These are phyloP conservation scores for Candida sp. DNA, from an alignment of 1,139 yeast species.

Conservation along the genomic window DNA sequence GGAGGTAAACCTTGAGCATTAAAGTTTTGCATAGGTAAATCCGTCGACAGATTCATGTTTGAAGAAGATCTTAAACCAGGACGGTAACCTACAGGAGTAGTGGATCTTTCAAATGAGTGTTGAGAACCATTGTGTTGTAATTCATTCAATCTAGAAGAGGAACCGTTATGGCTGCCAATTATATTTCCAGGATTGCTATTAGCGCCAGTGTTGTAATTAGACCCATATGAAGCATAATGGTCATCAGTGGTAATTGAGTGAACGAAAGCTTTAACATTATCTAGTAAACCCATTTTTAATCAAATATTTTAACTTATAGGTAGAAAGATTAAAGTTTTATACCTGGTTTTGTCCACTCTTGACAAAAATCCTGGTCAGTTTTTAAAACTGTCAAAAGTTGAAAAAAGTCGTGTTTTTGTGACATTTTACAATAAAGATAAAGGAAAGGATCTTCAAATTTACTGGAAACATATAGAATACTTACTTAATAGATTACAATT, in stretches of 20 bases:
- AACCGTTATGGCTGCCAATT: slow-evolving; percentile 9
- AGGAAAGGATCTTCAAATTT: too few species aligned
- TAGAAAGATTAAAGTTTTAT: background rate
- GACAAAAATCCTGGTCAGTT: background rate
- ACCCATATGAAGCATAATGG: slow-evolving; percentile 58
- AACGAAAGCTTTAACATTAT: slow-evolving; percentile 46
- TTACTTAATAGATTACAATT: too few species aligned
- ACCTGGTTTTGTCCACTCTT: background rate
- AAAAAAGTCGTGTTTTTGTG: background rate
- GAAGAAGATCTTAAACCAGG: slow-evolving; percentile 38
- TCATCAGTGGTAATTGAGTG: slow-evolving; percentile 65
- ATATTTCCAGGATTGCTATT: slow-evolving; percentile 25
- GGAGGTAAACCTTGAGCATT: slow-evolving; percentile 60
- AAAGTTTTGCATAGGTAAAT: slow-evolving; percentile 40
- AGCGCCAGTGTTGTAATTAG: slow-evolving; percentile 16
- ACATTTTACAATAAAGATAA: too few species aligned
- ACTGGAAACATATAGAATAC: too few species aligned
- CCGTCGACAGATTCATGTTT: slow-evolving; percentile 26
- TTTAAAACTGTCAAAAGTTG: background rate
- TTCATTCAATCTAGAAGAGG: slow-evolving; percentile 33
- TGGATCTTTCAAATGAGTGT: slow-evolving; percentile 22
- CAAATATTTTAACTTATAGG: background rate
- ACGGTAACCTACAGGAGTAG: slow-evolving; percentile 29
- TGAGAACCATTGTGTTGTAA: slow-evolving; percentile 26
- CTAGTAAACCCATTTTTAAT: slow-evolving; percentile 37